Percentiles rank a stretch among this genome's conserved stretches.
Conservation (phyloP, 768 basidiomycete species). For the Boletus sensibilis region DNA sequence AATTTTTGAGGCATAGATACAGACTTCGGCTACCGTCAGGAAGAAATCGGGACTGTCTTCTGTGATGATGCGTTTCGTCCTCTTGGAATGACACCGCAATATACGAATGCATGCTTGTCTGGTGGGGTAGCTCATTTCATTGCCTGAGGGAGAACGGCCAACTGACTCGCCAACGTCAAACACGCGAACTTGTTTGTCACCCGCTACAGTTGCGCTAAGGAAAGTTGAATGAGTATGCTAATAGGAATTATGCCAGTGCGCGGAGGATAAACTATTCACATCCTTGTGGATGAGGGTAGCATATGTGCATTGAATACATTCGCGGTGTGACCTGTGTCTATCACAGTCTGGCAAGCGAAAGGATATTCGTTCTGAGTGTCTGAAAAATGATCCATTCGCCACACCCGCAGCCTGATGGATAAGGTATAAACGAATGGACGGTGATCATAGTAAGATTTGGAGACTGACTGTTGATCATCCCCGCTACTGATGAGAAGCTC, state of each 20-base stretch:
- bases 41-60: slow-evolving; percentile 78
- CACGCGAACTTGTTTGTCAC: slow-evolving; percentile 73
- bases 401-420: slow-evolving; percentile 63
- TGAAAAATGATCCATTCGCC: slow-evolving; percentile 55
- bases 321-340: slow-evolving; percentile 73
- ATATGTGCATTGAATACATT: slow-evolving; percentile 88
- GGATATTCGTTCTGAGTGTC: slow-evolving; percentile 52
- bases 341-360: slow-evolving; percentile 63
- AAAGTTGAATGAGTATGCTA: slow-evolving; percentile 7
- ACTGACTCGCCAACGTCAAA: slow-evolving; percentile 61
- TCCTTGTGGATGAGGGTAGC: slow-evolving; percentile 74
- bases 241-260: slow-evolving; percentile 2
- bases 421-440: slow-evolving; percentile 1
- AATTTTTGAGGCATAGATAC: slow-evolving; percentile 15
- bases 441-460: not conserved
- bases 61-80: slow-evolving; percentile 78
- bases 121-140: slow-evolving; percentile 47
- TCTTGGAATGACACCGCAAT: slow-evolving; percentile 65
- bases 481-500: slow-evolving; percentile 66
- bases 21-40: slow-evolving; percentile 75
- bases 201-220: slow-evolving; percentile 66
- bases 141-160: slow-evolving; percentile 37
- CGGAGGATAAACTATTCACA: slow-evolving; percentile 48
- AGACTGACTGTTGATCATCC: slow-evolving; percentile 65
- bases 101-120: slow-evolving; percentile 50